phyloP scores from a whole-genome alignment of 441 rosid genomes.

The Erodium chrysanthum region DNA sequence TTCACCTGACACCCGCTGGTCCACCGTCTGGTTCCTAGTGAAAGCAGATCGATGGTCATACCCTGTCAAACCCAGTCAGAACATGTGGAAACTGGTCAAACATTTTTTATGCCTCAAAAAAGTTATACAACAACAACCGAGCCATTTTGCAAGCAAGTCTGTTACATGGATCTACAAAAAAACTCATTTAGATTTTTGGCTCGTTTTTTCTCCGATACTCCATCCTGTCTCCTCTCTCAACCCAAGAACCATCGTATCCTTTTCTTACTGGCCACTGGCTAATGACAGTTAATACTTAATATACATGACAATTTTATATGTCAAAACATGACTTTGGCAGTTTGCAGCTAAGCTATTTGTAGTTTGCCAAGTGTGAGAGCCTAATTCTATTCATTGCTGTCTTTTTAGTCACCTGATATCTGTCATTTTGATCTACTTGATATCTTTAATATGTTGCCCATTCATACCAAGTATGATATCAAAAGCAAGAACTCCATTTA shows the following conservation, averaged over 20 bases:
- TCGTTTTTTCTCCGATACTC: no score
- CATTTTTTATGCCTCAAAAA: no score
- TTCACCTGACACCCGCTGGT: background rate
- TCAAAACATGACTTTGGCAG: background rate
- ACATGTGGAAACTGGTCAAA: no score
- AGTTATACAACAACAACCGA: no score
- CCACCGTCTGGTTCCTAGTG: background rate
- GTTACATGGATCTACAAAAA: no score
- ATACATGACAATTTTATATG: background rate
- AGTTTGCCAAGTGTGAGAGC: background rate
- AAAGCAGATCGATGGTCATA: no score
- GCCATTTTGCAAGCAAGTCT: no score
- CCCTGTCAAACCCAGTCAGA: no score
- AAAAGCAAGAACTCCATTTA: background rate
- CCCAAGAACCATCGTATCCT: no score
- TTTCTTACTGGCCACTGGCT: no score
- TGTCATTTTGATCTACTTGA: background rate
- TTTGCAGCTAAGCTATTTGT: background rate
- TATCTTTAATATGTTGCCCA: background rate
- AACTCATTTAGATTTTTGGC: no score
- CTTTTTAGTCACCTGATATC: background rate
- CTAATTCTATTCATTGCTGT: background rate
- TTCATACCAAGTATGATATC: background rate
- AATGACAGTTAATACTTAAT: background rate
- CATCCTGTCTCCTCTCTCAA: no score